A percentile compares a stretch with the other conserved stretches of the same genome.
These are phyloP conservation scores for Fagopyrum esculentum DNA, from an alignment of 148 eudicot genomes.

Conservation along the genomic window DNA sequence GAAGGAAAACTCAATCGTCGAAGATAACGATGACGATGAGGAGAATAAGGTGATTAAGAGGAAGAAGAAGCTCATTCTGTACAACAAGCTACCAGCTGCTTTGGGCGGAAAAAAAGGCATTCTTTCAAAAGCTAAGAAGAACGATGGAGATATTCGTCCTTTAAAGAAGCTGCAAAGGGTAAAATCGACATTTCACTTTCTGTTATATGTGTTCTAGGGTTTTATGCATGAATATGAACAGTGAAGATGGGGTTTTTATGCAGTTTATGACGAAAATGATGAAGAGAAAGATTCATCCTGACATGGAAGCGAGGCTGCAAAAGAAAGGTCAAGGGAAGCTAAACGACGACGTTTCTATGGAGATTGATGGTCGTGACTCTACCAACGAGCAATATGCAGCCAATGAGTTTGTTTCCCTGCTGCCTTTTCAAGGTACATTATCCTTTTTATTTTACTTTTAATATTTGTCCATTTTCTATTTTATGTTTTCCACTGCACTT, in stretches of 20 bases:
- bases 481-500: background rate
- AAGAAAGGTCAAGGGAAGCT: background rate
- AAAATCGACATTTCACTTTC: constrained; percentile 11
- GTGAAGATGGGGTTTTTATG: background rate
- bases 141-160: constrained; percentile 35
- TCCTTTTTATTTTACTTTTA: background rate
- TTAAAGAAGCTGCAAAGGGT: constrained; percentile 50
- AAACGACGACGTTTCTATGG: constrained; percentile 9
- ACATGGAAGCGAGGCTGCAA: constrained; percentile 5
- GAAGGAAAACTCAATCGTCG: background rate
- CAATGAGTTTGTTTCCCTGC: constrained; percentile 1
- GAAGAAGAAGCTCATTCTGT: constrained; percentile 13
- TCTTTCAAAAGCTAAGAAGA: constrained; percentile 36
- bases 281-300: constrained; percentile 10
- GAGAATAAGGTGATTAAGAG: background rate
- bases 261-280: constrained; percentile 10
- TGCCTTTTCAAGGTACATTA: constrained; percentile 4
- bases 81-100: constrained; percentile 12
- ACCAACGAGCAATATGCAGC: background rate
- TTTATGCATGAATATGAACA: background rate
- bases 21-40: background rate
- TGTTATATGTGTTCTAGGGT: background rate
- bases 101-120: constrained; percentile 16
- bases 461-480: background rate
- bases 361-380: background rate